Base-by-base conservation (phyloP, 805 yeast species). In the Candida piceae region DNA sequence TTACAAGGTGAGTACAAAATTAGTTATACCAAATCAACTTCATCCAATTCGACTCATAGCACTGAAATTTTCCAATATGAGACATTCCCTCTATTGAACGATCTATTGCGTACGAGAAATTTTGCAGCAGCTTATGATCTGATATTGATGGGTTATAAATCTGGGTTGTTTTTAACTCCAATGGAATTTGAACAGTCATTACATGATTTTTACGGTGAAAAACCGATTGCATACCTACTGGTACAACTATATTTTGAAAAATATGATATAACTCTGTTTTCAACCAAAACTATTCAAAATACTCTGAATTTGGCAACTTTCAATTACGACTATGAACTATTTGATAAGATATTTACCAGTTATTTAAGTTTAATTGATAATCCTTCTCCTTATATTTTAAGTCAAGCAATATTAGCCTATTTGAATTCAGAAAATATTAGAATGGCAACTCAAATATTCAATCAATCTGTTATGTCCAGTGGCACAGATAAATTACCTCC, bases 371-470 rank as follows among this genome's bases (percentile, higher is more conserved):
- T 36, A 6, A 43, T 32, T 15, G 40, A 39, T 32, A 35, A 18
- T 8, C 42, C 40, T 22, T 32, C 36, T 5, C 51, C 53, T 4
- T 40, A 39, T n/a, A 30, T 47, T 16, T 37, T 57, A 18, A 36
- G 31, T 11, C 29, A 35, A 16, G 58, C 63, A 5, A 39, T 57
- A 28, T 44, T 45, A 26, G 49, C 52, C 10, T 54, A 53, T 40
- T 25, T 57, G 5, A 42, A 48, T 27, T 42, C 53, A 7, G 58
- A 49, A 24, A 51, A 53, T 32, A 43, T 55, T 11, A 41, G 43
- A 20, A 40, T 46, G 39, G 61, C 63, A 7, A 44, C 45, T 3
- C 57, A 53, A 41, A 31, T 58, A 8, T 58, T 57, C 35, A 53
- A 50, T 26, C 58, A 50, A 33, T 44, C 51, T n/a, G 57, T 56